Conservation (phyloP, 106 monocot genomes). For the Acanthochlamys bracteata region DNA sequence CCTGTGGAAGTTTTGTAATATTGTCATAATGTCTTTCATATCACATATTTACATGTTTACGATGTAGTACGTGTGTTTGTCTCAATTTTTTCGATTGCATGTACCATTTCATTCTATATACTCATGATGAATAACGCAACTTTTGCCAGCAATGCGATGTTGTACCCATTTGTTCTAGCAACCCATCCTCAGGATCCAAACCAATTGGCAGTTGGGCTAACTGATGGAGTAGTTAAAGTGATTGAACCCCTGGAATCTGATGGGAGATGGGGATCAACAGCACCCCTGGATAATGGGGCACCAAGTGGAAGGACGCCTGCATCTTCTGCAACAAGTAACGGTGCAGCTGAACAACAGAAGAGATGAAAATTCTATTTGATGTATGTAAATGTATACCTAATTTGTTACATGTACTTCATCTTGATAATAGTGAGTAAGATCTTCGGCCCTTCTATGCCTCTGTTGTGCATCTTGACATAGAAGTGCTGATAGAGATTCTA, state of each 20-base stretch:
- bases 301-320: constrained; percentile 24
- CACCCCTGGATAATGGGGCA: constrained; percentile 30
- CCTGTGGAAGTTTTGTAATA: too few relatives aligned
- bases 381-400: constrained; percentile 1
- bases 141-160: constrained; percentile 29
- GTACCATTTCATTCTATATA: too few relatives aligned
- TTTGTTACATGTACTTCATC: neutral
- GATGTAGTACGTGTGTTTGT: too few relatives aligned
- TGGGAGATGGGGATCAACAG: constrained; percentile 31
- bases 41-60: too few relatives aligned
- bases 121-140: too few relatives aligned
- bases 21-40: too few relatives aligned
- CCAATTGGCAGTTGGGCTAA: constrained; percentile 50
- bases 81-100: too few relatives aligned
- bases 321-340: constrained; percentile 36
- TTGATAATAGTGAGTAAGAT: neutral
- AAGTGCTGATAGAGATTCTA: too few relatives aligned
- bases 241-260: constrained; percentile 41
- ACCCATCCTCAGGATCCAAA: constrained; percentile 50
- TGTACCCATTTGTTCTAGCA: constrained; percentile 37
- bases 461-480: too few relatives aligned
- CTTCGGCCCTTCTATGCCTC: too few relatives aligned
- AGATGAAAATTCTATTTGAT: constrained; percentile 16
- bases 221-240: constrained; percentile 45
- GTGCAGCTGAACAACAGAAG: constrained; percentile 33